phyloP scores from a whole-genome alignment of 192 early-diverging fungal species.

The Backusella tarrabulga region DNA sequence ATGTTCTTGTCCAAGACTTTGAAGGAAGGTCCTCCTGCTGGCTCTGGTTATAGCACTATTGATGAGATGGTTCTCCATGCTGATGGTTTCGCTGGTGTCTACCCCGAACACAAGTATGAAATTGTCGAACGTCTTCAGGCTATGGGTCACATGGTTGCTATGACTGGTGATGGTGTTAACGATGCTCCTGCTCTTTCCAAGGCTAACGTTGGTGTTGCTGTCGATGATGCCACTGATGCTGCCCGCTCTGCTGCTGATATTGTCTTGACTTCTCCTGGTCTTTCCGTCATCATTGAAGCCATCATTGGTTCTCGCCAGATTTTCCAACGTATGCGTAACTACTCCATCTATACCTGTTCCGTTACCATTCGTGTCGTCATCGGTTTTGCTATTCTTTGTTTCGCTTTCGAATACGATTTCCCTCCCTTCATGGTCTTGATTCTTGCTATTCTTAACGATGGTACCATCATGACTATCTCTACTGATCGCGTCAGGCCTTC shows the following conservation, averaged over 20 bases:
- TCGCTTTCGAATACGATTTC: conserved; percentile 80
- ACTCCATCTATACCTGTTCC: conserved; percentile 89
- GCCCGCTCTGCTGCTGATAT: conserved; percentile 76
- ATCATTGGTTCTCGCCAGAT: conserved; percentile 89
- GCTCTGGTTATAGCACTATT: conserved; percentile 50
- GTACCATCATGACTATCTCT: conserved; percentile 89
- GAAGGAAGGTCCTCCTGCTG: conserved; percentile 61
- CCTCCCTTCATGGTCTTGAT: conserved; percentile 84
- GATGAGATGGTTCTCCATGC: conserved; percentile 59
- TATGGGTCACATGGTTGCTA: conserved; percentile 69
- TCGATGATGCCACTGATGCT: conserved; percentile 71
- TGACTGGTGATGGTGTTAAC: conserved; percentile 75
- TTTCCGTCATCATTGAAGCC: conserved; percentile 87
- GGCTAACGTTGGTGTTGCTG: conserved; percentile 74
- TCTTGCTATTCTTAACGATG: conserved; percentile 89
- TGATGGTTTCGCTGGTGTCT: conserved; percentile 64
- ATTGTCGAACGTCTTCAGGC: conserved; percentile 65
- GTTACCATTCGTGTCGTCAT: conserved; percentile 79
- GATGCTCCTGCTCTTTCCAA: conserved; percentile 68
- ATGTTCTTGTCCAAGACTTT: conserved; percentile 70
- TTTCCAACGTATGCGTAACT: conserved; percentile 95
- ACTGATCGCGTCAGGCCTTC: conserved; percentile 82
- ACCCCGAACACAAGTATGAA: conserved; percentile 68
- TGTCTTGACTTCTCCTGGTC: conserved; percentile 72
- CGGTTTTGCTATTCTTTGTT: conserved; percentile 65